A percentile compares a stretch with the other conserved stretches of the same genome.
phyloP scores from a whole-genome alignment of 2,329 filamentous ascomycete genomes.

The Emericellopsis atlantica region DNA sequence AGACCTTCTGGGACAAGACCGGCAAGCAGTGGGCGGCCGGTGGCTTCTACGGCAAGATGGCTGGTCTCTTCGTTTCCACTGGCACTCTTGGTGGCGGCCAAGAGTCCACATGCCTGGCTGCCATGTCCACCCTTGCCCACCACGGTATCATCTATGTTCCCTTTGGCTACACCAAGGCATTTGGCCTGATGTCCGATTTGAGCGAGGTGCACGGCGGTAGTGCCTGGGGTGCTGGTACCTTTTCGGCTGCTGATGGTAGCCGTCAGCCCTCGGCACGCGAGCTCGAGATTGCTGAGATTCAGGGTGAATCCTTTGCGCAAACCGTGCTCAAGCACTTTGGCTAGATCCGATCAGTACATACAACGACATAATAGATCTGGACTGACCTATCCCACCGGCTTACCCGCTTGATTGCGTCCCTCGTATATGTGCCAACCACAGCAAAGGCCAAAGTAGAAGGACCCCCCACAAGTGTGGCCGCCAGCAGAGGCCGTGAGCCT shows the following conservation, averaged over 20 bases:
- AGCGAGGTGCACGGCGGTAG: slow-evolving; percentile 73
- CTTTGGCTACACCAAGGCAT: slow-evolving; percentile 77
- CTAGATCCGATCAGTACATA: slow-evolving; percentile 47
- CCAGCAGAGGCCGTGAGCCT: too few relatives aligned
- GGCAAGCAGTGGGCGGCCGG: slow-evolving; percentile 74
- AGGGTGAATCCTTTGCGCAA: slow-evolving; percentile 79
- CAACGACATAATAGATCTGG: too few relatives aligned
- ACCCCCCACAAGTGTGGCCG: too few relatives aligned
- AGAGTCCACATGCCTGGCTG: slow-evolving; percentile 70
- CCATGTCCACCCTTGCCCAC: slow-evolving; percentile 78
- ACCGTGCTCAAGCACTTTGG: slow-evolving; percentile 56
- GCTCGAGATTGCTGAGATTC: slow-evolving; percentile 64
- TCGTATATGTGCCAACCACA: too few relatives aligned
- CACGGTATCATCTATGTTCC: slow-evolving; percentile 97
- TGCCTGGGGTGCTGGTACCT: slow-evolving; percentile 91
- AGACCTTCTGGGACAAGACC: slow-evolving; percentile 77
- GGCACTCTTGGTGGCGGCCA: slow-evolving; percentile 78
- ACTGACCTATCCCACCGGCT: too few relatives aligned
- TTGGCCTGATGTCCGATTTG: slow-evolving; percentile 57
- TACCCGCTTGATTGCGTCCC: too few relatives aligned
- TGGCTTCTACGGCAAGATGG: slow-evolving; percentile 75
- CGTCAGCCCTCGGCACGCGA: slow-evolving; percentile 68
- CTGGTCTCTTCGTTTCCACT: slow-evolving; percentile 84
- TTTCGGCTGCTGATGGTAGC: slow-evolving; percentile 66
- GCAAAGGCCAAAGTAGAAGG: too few relatives aligned